A percentile compares a stretch with the other conserved stretches of the same genome.
Evolutionary conservation across 208 protist species (phyloP).

Genomic region (Trypanosoma cruzi): DNA sequence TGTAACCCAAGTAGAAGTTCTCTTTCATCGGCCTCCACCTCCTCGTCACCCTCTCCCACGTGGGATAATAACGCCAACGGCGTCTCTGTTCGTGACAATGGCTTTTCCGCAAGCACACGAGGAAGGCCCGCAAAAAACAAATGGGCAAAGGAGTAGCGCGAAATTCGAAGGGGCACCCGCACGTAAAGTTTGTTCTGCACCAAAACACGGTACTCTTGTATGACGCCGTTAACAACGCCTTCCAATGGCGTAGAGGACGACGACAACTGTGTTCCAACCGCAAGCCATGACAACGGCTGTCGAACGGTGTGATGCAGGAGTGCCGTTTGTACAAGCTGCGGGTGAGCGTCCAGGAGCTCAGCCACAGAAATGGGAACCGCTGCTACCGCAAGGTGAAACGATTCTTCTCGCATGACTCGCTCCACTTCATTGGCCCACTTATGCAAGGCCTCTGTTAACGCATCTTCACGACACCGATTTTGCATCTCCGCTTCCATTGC

Average conservation of each 20-base stretch:
- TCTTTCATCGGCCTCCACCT: conserved; percentile 11
- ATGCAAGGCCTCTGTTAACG: conserved; percentile 21
- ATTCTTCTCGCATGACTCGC: conserved; percentile 25
- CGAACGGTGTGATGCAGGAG: conserved; percentile 43
- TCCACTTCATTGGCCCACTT: conserved; percentile 10
- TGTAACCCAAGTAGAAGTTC: conserved; percentile 28
- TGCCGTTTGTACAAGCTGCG: conserved; percentile 28
- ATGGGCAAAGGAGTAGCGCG: conserved; percentile 50
- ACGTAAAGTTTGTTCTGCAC: conserved; percentile 35
- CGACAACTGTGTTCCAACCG: conserved; percentile 2
- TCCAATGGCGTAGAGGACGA: not conserved
- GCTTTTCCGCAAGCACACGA: not conserved
- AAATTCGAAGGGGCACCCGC: conserved; percentile 45
- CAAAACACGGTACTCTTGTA: conserved; percentile 26
- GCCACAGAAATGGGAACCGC: conserved; percentile 49
- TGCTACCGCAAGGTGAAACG: conserved; percentile 33
- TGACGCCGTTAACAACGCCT: conserved; percentile 18
- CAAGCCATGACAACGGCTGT: conserved; percentile 30
- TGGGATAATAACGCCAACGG: not conserved
- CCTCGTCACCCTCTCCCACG: not conserved
- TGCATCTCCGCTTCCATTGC: conserved; percentile 5
- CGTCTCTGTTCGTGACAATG: not conserved
- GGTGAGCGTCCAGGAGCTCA: conserved; percentile 29
- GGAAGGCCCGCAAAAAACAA: conserved; percentile 38
- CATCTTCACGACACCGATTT: conserved; percentile 8